phyloP scores from a whole-genome alignment of 345 rosid genomes.

The Populus euphratica region DNA sequence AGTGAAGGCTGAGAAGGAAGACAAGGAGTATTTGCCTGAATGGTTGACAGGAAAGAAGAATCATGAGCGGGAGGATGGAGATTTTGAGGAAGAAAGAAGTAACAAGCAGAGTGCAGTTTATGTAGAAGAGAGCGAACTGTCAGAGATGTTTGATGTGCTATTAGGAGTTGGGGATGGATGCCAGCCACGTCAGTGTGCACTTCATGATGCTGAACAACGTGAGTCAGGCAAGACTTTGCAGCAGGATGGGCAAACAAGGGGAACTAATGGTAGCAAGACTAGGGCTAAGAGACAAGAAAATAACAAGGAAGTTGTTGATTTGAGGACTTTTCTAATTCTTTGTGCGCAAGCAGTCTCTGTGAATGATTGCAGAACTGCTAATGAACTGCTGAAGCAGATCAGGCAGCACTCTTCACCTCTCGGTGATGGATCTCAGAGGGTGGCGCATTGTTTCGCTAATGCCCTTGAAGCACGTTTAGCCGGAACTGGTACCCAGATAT shows the following conservation, averaged over 20 bases:
- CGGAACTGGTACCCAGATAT: slow-evolving; percentile 25
- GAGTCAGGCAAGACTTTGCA: slow-evolving; percentile 17
- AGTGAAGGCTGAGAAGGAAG: slow-evolving; percentile 37
- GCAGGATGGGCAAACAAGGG: slow-evolving; percentile 41
- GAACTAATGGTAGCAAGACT: slow-evolving; percentile 40
- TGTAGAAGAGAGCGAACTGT: slow-evolving; percentile 51
- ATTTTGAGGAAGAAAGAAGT: slow-evolving; percentile 49
- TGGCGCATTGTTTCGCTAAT: slow-evolving; percentile 78
- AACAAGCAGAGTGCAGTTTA: slow-evolving; percentile 54
- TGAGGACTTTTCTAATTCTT: slow-evolving; percentile 64
- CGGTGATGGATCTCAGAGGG: slow-evolving; percentile 89
- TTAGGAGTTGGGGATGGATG: slow-evolving; percentile 26
- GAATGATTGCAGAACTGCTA: slow-evolving; percentile 58
- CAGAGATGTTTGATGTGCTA: slow-evolving; percentile 69
- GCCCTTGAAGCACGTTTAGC: slow-evolving; percentile 80
- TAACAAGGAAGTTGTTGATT: slow-evolving; percentile 72
- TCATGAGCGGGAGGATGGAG: slow-evolving; percentile 47
- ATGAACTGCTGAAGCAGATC: slow-evolving; percentile 69
- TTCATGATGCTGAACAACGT: not conserved
- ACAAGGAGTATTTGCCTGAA: slow-evolving; percentile 18
- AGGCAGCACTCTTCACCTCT: slow-evolving; percentile 80
- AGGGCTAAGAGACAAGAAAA: slow-evolving; percentile 48
- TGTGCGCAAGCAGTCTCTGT: slow-evolving; percentile 91
- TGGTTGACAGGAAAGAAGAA: slow-evolving; percentile 51
- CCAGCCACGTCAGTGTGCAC: not conserved